phyloP scores from a whole-genome alignment of 352 stramenopile species.

The Peronospora tabacina region DNA sequence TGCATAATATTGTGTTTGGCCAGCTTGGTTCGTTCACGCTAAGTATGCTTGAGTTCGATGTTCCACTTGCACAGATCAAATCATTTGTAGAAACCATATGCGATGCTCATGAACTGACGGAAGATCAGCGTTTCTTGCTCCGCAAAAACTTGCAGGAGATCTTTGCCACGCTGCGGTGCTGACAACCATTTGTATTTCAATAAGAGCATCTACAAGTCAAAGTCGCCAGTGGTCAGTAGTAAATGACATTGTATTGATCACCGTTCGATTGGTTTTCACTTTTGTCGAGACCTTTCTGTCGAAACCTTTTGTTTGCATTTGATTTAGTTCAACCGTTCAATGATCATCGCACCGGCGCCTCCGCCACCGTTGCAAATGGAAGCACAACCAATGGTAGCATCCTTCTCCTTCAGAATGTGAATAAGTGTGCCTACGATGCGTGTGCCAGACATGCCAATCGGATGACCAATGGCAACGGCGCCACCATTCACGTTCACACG shows the following conservation, averaged over 20 bases:
- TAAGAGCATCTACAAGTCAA: slow-evolving; percentile 8
- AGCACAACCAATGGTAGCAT: slow-evolving; percentile 92
- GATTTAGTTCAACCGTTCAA: slow-evolving; percentile 84
- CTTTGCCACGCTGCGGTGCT: slow-evolving; percentile 28
- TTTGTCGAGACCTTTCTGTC: slow-evolving; percentile 1
- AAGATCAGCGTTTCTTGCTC: slow-evolving; percentile 77
- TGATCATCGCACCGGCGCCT: slow-evolving; percentile 92
- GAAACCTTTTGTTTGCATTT: not conserved
- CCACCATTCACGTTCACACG: slow-evolving; percentile 97
- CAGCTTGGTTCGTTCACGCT: slow-evolving; percentile 80
- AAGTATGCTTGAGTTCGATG: slow-evolving; percentile 85
- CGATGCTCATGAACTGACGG: slow-evolving; percentile 76
- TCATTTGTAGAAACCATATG: slow-evolving; percentile 86
- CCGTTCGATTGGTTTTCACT: slow-evolving; percentile 3
- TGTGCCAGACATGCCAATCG: slow-evolving; percentile 83
- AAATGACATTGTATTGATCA: slow-evolving; percentile 15
- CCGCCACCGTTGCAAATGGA: slow-evolving; percentile 98
- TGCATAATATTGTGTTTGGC: slow-evolving; percentile 86
- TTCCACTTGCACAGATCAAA: slow-evolving; percentile 68
- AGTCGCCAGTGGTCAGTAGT: slow-evolving; percentile 7
- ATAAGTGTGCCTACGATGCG: slow-evolving; percentile 94
- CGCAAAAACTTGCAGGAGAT: slow-evolving; percentile 79
- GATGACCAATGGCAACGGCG: slow-evolving; percentile 79
- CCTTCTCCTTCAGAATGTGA: slow-evolving; percentile 91
- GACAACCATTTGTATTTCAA: slow-evolving; percentile 8